Base-by-base conservation (phyloP, 1,139 yeast genomes). In the Yamadazyma atmosphaerica region DNA sequence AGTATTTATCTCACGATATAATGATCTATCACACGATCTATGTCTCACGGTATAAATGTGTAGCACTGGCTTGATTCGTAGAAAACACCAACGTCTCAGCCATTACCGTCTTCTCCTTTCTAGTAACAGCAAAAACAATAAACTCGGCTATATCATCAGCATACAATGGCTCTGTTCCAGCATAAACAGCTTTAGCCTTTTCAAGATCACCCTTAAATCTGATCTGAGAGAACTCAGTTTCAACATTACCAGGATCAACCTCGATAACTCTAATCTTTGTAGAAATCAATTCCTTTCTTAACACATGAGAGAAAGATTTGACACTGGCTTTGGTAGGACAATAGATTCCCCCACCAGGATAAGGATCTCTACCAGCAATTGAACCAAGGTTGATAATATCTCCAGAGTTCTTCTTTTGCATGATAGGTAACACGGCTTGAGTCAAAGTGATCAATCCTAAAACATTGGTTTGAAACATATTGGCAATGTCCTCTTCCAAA, bases 261-360 rank as follows among this genome's bases (percentile, higher is more conserved):
- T 86, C 94, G 50, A 88, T 77, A 38, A 87, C 89, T 55, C 96
- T 74, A 48, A 87, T 79, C 40, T 77, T 74, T 25, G 95, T 84
- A 57, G 72, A 68, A 47, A 86, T 79, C 55, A 82, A 70, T 60
- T 88, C 96, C 61, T 85, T 85, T 60, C 96, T 77, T 61, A 87
- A 71, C 4, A 86, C 74, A 35, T 81, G 81, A 15, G 90, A 75
- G 59, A 88, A 88, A 0, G 89, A 83, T 47, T 81, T 76, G 23
- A 88, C 79, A 15, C 92, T 87, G 31, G 89, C 86, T 63, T 88
- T 88, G 36, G 92, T 79, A n/a, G 95, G 85, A 65, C 96, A 87
- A 65, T 88, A 88, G 49, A 88, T 82, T 9, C 87, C 79, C 33
- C 95, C 96, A 37, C 83, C 88, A 25, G 94, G 90, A 63, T 88